phyloP scores from a whole-genome alignment of 2,329 filamentous ascomycete genomes.

The Sclerotinia trifoliorum region DNA sequence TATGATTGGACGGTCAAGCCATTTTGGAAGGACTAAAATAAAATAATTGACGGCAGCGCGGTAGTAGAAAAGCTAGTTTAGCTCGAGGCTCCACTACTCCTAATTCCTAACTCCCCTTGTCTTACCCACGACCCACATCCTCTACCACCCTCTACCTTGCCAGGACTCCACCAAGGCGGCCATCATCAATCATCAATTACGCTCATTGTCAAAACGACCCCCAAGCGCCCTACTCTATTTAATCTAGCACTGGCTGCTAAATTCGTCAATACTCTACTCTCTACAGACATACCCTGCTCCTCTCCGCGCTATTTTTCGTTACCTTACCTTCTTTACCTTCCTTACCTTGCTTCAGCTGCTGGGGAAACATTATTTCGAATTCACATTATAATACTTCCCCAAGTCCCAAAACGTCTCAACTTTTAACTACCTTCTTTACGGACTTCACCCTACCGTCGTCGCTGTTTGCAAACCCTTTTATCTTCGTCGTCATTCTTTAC shows the following conservation, averaged over 20 bases:
- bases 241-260: constrained; percentile 21
- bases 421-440: constrained; percentile 30
- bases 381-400: constrained; percentile 38
- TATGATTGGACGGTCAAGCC: constrained; percentile 1
- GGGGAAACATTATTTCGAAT: constrained; percentile 27
- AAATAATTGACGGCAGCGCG: constrained; percentile 2
- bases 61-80: too few relatives aligned
- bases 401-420: constrained; percentile 25
- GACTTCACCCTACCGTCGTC: constrained; percentile 33
- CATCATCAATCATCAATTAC: constrained; percentile 24
- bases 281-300: constrained; percentile 25
- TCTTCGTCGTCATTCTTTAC: constrained; percentile 34
- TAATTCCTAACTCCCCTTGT: neutral
- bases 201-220: constrained; percentile 16
- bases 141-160: neutral
- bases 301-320: constrained; percentile 30
- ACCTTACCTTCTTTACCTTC: constrained; percentile 17
- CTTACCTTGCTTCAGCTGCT: constrained; percentile 23
- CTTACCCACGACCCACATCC: constrained; percentile 19
- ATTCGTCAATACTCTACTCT: constrained; percentile 15
- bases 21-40: constrained; percentile 4
- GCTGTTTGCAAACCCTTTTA: constrained; percentile 33
- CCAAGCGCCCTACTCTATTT: constrained; percentile 23
- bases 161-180: constrained; percentile 13
- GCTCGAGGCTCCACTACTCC: neutral